These are phyloP conservation scores for Avena eriantha DNA, from an alignment of 176 grass and related monocot species.

Conservation along the genomic window DNA sequence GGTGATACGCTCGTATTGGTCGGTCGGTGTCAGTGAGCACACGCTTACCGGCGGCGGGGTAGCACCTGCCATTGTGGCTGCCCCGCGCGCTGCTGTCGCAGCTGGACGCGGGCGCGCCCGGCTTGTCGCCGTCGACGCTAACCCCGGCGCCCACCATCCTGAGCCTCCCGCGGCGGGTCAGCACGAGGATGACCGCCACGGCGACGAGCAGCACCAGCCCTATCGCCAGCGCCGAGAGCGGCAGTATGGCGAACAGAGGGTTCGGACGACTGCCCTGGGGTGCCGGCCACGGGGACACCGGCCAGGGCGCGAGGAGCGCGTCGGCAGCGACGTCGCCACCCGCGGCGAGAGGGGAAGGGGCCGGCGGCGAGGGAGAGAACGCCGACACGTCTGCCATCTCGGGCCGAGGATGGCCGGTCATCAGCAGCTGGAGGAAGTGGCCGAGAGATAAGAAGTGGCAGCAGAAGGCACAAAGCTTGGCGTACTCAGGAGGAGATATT, in stretches of 20 bases:
- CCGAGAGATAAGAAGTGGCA: slow-evolving; percentile 8
- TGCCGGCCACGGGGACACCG: slow-evolving; percentile 38
- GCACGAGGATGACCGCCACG: slow-evolving; percentile 39
- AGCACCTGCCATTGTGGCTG: slow-evolving; percentile 39
- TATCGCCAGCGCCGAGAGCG: slow-evolving; percentile 45
- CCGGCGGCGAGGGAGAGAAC: slow-evolving; percentile 36
- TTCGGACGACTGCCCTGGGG: background rate
- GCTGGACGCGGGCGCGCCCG: slow-evolving; percentile 30
- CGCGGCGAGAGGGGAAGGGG: background rate
- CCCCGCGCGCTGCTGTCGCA: slow-evolving; percentile 38
- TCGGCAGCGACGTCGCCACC: slow-evolving; percentile 15
- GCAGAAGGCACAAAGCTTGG: background rate
- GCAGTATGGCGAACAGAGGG: slow-evolving; percentile 51
- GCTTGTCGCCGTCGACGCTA: slow-evolving; percentile 47
- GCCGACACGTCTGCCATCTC: slow-evolving; percentile 28
- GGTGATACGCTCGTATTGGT: background rate
- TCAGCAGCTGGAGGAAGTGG: background rate
- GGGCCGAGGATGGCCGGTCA: background rate
- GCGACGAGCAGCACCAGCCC: slow-evolving; percentile 46
- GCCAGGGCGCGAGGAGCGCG: slow-evolving; percentile 39
- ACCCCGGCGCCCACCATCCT: background rate
- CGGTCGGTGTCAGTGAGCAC: background rate
- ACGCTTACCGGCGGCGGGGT: slow-evolving; percentile 43
- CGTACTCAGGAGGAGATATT: slow-evolving; percentile 1
- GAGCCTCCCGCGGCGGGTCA: slow-evolving; percentile 30